A percentile compares a stretch with the other conserved stretches of the same genome.
These are phyloP conservation scores for Taxillus chinensis DNA, from an alignment of 164 flowering plant species.

Conservation along the genomic window DNA sequence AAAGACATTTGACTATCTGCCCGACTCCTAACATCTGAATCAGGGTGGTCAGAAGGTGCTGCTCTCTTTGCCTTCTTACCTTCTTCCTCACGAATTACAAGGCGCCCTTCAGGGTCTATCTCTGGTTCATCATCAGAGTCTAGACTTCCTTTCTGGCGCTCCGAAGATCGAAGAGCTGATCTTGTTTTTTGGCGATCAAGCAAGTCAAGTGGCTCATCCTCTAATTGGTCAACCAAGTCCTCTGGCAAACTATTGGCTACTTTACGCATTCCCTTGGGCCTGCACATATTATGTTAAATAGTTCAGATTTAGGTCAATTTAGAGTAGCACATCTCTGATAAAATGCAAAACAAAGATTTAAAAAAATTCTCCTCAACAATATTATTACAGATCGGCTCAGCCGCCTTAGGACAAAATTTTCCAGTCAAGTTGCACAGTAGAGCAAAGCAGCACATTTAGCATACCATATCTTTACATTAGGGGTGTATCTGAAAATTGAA, in stretches of 20 bases:
- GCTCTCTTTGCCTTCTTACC: conserved; percentile 22
- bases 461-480: too few relatives aligned
- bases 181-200: conserved; percentile 71
- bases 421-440: too few relatives aligned
- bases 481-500: background rate
- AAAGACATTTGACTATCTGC: conserved; percentile 32
- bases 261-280: conserved; percentile 42
- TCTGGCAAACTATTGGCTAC: conserved; percentile 57
- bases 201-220: conserved; percentile 88
- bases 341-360: too few relatives aligned
- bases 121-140: conserved; percentile 74
- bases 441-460: too few relatives aligned
- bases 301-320: background rate
- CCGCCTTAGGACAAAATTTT: too few relatives aligned
- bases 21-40: conserved; percentile 43
- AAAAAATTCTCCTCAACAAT: too few relatives aligned
- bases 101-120: conserved; percentile 73
- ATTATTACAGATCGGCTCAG: too few relatives aligned
- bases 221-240: conserved; percentile 55
- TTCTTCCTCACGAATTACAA: conserved; percentile 57
- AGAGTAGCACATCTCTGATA: too few relatives aligned
- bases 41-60: conserved; percentile 21
- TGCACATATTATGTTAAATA: conserved; percentile 12
- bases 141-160: conserved; percentile 33
- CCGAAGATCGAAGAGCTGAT: conserved; percentile 55